Percentiles rank a stretch among this genome's conserved stretches.
phyloP scores from a whole-genome alignment of 768 basidiomycete genomes.

The Saitozyma podzolica region DNA sequence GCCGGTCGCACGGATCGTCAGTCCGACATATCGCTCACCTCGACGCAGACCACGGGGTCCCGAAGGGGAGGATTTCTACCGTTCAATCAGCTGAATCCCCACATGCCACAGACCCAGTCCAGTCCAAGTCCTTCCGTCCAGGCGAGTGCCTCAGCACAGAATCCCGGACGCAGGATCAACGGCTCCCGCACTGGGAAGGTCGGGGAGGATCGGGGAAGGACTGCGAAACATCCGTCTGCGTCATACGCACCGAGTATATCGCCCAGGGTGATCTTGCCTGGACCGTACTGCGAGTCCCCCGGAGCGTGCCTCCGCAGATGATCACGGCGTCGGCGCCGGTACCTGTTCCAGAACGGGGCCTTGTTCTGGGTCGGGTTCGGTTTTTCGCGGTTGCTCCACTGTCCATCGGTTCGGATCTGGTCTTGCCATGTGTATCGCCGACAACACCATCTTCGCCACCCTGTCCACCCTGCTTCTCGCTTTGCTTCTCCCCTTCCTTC shows the following conservation, averaged over 20 bases:
- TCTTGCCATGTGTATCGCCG: too few relatives aligned
- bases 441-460: slow-evolving; percentile 55
- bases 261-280: slow-evolving; percentile 76
- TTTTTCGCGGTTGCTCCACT: too few relatives aligned
- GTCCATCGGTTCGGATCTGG: too few relatives aligned
- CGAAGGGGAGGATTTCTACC: slow-evolving; percentile 79
- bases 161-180: too few relatives aligned
- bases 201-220: not conserved
- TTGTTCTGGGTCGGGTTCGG: too few relatives aligned
- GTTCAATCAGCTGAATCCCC: not conserved
- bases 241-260: slow-evolving; percentile 62
- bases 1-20: too few relatives aligned
- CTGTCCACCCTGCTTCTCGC: slow-evolving; percentile 58
- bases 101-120: not conserved
- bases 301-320: slow-evolving; percentile 77
- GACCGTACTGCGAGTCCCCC: slow-evolving; percentile 80
- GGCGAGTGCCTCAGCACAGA: too few relatives aligned
- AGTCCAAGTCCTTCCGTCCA: not conserved
- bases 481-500: slow-evolving; percentile 44
- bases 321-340: slow-evolving; percentile 77
- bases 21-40: slow-evolving; percentile 56
- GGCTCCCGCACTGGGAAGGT: too few relatives aligned
- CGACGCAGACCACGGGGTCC: slow-evolving; percentile 80
- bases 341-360: not conserved
- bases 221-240: not conserved